These are phyloP conservation scores for Peniophora sp. DNA, from an alignment of 1,284 basidiomycete genomes.

Conservation along the genomic window DNA sequence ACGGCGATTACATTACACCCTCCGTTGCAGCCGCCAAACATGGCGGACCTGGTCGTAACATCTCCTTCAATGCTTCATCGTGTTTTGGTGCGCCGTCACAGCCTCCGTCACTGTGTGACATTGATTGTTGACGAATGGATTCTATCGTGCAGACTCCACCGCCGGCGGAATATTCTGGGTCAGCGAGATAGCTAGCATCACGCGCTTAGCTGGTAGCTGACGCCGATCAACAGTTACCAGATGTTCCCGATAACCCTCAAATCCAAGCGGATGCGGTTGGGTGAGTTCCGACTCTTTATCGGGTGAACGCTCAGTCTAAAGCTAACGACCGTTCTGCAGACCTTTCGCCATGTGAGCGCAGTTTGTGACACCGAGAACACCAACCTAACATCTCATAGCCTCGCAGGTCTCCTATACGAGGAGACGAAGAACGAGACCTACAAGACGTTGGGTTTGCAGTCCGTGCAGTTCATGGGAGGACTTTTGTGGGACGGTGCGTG, in stretches of 20 bases:
- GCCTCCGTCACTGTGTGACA: background rate
- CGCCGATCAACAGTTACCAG: background rate
- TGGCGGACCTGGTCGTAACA: background rate
- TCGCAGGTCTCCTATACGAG: no score
- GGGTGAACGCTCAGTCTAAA: no score
- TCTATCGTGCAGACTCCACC: background rate
- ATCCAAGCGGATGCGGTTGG: no score
- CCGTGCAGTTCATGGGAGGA: no score
- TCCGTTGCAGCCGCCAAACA: background rate
- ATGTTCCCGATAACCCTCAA: background rate
- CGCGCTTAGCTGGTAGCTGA: background rate
- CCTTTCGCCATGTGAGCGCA: no score
- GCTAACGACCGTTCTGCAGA: no score
- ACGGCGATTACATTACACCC: slow-evolving; percentile 1
- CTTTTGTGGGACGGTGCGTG: no score
- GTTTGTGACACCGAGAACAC: no score
- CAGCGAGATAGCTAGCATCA: background rate
- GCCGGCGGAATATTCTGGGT: slow-evolving; percentile 5
- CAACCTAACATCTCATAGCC: no score
- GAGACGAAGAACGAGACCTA: no score
- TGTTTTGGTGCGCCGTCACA: background rate
- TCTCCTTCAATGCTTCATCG: slow-evolving; percentile 1
- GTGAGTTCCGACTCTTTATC: no score
- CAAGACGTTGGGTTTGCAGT: no score
- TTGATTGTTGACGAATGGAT: background rate